Conservation (phyloP, 768 basidiomycete species). For the Auricularia cornea region DNA sequence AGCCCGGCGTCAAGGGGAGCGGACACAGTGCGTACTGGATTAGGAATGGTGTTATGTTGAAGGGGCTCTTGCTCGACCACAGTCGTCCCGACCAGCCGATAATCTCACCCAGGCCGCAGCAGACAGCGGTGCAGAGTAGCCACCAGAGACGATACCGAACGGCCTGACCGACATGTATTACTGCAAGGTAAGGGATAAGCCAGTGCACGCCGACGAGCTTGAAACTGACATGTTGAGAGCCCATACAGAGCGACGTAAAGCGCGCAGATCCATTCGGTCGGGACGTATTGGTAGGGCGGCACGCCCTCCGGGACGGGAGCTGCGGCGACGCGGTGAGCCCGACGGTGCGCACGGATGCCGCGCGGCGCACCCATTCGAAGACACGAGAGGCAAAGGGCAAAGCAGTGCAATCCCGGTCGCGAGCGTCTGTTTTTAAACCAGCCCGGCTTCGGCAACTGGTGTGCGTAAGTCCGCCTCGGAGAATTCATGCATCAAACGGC, state of each 20-base stretch:
- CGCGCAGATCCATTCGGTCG: constrained; percentile 30
- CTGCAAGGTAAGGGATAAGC: constrained; percentile 19
- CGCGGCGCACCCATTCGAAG: no score
- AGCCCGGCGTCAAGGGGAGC: not conserved
- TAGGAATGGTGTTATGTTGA: constrained; percentile 26
- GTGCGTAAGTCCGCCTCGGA: no score
- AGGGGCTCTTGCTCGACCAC: constrained; percentile 35
- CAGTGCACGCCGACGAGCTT: no score
- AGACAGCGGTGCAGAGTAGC: constrained; percentile 39
- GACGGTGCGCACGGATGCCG: no score
- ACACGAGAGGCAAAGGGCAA: no score
- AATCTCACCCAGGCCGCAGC: constrained; percentile 44
- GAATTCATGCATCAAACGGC: no score
- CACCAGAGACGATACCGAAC: constrained; percentile 41
- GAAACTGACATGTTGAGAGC: constrained; percentile 33
- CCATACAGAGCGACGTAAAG: constrained; percentile 34
- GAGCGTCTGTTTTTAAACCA: no score
- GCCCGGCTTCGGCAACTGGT: no score
- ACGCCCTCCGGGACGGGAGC: not conserved
- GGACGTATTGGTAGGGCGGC: constrained; percentile 34
- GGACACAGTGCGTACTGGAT: constrained; percentile 40
- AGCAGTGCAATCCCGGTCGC: no score
- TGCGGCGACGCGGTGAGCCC: not conserved
- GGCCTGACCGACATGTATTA: constrained; percentile 39
- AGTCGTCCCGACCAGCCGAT: constrained; percentile 49